Evolutionary conservation across 2,329 filamentous ascomycete species (phyloP).

Genomic region (Monosporascus ibericus): DNA sequence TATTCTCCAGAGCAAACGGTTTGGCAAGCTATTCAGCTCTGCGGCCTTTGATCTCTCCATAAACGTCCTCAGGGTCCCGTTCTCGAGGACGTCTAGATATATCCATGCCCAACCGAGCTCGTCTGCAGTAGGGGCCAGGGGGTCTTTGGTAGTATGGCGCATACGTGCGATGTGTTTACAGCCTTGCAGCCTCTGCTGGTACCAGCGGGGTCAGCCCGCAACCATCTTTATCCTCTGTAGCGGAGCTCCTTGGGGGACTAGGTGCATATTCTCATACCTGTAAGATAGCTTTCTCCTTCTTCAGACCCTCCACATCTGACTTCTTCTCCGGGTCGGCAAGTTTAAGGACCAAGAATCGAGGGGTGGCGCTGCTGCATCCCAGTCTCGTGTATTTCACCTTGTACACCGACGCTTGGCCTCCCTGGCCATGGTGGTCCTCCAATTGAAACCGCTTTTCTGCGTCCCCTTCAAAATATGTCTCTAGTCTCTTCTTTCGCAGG

Average conservation of each 20-base stretch:
- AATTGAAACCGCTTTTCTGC: not conserved
- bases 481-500: conserved; percentile 14
- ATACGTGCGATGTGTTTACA: conserved; percentile 5
- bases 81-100: conserved; percentile 5
- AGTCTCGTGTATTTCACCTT: conserved; percentile 2
- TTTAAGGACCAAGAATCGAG: conserved; percentile 3
- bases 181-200: not conserved
- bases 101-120: conserved; percentile 5
- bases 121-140: not conserved
- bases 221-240: not conserved
- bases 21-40: conserved; percentile 1
- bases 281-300: conserved; percentile 1
- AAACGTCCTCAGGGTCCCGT: conserved; percentile 6
- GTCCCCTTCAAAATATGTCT: conserved; percentile 2
- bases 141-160: not conserved
- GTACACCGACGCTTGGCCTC: conserved; percentile 7
- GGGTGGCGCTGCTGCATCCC: not conserved
- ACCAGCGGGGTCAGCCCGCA: not conserved
- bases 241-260: no score
- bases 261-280: conserved; percentile 1
- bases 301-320: conserved; percentile 2
- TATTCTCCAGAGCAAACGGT: conserved; percentile 5
- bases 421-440: conserved; percentile 1
- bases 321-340: conserved; percentile 3
- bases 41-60: not conserved